Evolutionary conservation across 2,329 filamentous ascomycete genomes (phyloP).

Genomic region (Arthrobotrys sphaeroides): DNA sequence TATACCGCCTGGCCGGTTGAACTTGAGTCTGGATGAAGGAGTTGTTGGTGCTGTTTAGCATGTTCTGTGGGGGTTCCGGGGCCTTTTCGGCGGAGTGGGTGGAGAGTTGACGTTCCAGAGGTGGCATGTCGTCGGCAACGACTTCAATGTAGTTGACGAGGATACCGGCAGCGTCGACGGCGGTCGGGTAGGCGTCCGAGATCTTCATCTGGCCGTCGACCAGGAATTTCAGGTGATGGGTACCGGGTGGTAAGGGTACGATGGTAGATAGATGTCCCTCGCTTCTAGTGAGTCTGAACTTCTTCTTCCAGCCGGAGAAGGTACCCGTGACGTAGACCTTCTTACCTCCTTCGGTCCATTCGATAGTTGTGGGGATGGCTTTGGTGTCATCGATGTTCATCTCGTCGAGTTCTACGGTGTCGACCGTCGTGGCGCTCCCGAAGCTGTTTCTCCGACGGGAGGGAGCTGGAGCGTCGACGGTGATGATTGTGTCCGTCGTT

Average conservation of each 20-base stretch:
- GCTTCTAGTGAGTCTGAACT: conserved; percentile 86
- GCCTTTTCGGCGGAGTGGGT: conserved; percentile 57
- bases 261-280: conserved; percentile 79
- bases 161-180: conserved; percentile 97
- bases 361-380: conserved; percentile 82
- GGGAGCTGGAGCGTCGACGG: conserved; percentile 33
- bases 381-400: conserved; percentile 77
- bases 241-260: conserved; percentile 87
- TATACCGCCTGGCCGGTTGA: conserved; percentile 66
- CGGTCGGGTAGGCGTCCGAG: conserved; percentile 85
- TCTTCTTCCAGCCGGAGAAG: conserved; percentile 96
- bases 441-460: conserved; percentile 50
- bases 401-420: conserved; percentile 65
- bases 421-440: conserved; percentile 49
- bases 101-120: conserved; percentile 58
- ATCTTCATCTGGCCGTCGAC: conserved; percentile 94
- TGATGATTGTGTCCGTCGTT: conserved; percentile 40
- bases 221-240: conserved; percentile 95
- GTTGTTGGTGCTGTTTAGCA: conserved; percentile 58
- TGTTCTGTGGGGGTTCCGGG: conserved; percentile 56
- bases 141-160: conserved; percentile 98
- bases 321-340: conserved; percentile 97
- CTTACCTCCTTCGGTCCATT: conserved; percentile 84
- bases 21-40: conserved; percentile 63
- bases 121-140: conserved; percentile 74